Evolutionary conservation across 2,329 filamentous ascomycete species (phyloP), one percentile per base, ranked within the genome.

Genomic region (Celoporthe dispersa): DNA sequence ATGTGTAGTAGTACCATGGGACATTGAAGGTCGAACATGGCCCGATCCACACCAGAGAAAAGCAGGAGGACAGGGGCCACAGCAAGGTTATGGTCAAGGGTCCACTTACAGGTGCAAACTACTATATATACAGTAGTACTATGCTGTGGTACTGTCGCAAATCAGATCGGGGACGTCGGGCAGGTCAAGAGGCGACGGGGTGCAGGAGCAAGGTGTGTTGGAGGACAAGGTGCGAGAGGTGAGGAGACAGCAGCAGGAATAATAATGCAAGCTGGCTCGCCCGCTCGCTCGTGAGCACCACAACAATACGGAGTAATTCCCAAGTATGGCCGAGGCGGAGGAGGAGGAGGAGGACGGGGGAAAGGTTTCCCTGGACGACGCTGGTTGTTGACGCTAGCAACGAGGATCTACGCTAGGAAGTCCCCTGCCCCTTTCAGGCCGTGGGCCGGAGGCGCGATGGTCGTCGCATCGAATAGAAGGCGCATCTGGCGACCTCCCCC

Each of bases 331-430:
- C 57, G 22, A 60, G 33, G 57, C 11, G 14, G 25, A 31, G 53
- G 53, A 53, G 1, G 25, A 55, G 25, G 51, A 28, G 25, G 25
- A 28, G 2, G 33, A 28, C n/a, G 51, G 25, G 25, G 25, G 14
- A 37, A 60, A 37, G 31, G 57, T 60, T 60, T 60, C 57, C 57
- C 57, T 60, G 33, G 57, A n/a, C 57, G 57, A 60, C 31, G 33
- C 31, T 60, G 55, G 31, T 37, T 60, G 57, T 60, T 60, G 57
- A 60, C 57, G 22, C 57, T 37, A 37, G 57, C 57, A 60, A 37
- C 57, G 33, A n/a, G 33, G 33, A 60, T 37, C 57, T 60, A 35
- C 57, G 57, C 57, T 60, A 37, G 57, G 57, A 60, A 37, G 19
- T 3, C 22, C 55, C 57, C 57, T 60, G 57, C 28, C 57, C 11